Evolutionary conservation across 768 basidiomycete genomes (phyloP), one percentile per base, ranked within the genome.

Genomic region (Tulasnella sp.): DNA sequence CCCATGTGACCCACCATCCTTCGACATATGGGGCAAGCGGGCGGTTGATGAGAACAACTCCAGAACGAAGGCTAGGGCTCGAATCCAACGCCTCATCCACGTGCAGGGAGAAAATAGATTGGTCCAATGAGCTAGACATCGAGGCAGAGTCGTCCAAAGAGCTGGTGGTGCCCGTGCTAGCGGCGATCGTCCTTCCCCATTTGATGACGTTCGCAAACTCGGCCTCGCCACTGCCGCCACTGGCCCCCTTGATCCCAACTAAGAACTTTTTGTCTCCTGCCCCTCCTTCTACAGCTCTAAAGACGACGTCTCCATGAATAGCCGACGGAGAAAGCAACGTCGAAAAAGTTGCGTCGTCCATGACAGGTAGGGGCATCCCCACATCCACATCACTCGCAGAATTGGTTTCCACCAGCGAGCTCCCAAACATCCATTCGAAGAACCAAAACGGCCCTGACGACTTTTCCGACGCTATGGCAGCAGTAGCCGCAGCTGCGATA

Each of bases 21-120:
- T 94, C 91, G 60, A 83, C 73, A 69, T 92, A 98, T 31, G 96
- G 96, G 22, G 83, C 67, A 55, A 99, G 73, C 11, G 97, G 75
- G 43, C 77, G 76, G 73, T 96, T 89, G 60, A 98, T 86, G 70
- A 85, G 79, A 60, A 97, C 78, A 41, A 97, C 90, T 2, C 94
- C 94, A 0, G 93, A 94, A 0, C 80, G 82, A 34, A 85, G 82
- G 11, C 76, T 74, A 10, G 80, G 80, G 7, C 80, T 81, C 53
- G 57, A 25, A 21, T 38, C 34, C 30, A 15, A 5, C 34, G 15
- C 34, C 7, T 7, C 15, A 15, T 38, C 15, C 87, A 87, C 46
- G 85, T 79, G 75, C 25, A 83, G 68, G 19, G 87, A 81, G 49
- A 74, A 77, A 25, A 81, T 81, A 76, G 79, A 83, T 68, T 87